These are phyloP conservation scores for Fistulinella prunicolor DNA, from an alignment of 768 basidiomycete species.

Conservation along the genomic window DNA sequence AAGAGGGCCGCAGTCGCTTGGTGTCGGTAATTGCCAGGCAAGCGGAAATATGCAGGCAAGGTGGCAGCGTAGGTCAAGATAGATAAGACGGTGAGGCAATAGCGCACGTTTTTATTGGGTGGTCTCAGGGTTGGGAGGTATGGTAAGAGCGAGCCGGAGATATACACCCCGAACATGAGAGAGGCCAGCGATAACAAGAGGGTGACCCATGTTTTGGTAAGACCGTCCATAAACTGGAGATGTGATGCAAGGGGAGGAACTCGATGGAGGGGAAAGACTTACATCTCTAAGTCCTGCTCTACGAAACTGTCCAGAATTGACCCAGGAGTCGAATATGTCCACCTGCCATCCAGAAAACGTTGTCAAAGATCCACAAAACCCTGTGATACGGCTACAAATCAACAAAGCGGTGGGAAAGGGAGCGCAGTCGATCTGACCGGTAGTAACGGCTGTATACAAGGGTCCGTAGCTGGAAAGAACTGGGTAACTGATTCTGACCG, in stretches of 20 bases:
- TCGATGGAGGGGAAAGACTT: slow-evolving; percentile 26
- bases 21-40: slow-evolving; percentile 66
- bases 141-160: slow-evolving; percentile 45
- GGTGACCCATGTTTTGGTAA: slow-evolving; percentile 78
- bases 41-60: slow-evolving; percentile 74
- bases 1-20: slow-evolving; percentile 84
- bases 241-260: slow-evolving; percentile 4
- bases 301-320: slow-evolving; percentile 55
- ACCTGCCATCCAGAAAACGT: slow-evolving; percentile 97
- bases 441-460: slow-evolving; percentile 83
- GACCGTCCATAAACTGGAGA: slow-evolving; percentile 79
- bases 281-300: slow-evolving; percentile 74
- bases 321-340: slow-evolving; percentile 83
- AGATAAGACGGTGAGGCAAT: slow-evolving; percentile 51
- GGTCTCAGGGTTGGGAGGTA: slow-evolving; percentile 41
- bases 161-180: slow-evolving; percentile 67
- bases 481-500: slow-evolving; percentile 9
- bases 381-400: slow-evolving; percentile 34
- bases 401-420: not conserved
- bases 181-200: slow-evolving; percentile 74
- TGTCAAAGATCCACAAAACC: slow-evolving; percentile 94
- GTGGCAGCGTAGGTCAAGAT: slow-evolving; percentile 71
- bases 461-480: slow-evolving; percentile 68
- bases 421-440: slow-evolving; percentile 48
- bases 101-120: slow-evolving; percentile 45